Evolutionary conservation across 192 early-diverging fungal species (phyloP), one percentile per base, ranked within the genome.

Genomic region (Podila minutissima): DNA sequence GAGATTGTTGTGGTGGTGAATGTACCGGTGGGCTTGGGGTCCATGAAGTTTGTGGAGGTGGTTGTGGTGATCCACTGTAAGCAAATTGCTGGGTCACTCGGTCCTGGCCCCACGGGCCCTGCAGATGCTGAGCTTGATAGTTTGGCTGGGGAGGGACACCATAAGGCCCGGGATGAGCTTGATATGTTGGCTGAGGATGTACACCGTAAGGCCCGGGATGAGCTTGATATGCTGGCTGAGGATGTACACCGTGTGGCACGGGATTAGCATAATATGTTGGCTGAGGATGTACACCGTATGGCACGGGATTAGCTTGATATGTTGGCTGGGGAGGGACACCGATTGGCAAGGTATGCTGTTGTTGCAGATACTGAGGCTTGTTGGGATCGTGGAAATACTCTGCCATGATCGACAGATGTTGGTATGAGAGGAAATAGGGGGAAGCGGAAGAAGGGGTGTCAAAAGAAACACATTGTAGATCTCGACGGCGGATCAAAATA

Each of bases 71-170:
- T 62, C 61, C 61, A 62, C 61, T 62, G 33, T 62, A 38, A 62
- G 61, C 61, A 37, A 33, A 38, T 38, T 58, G 59, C 67, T 59
- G 35, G 22, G 26, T 8, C 68, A 32, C 46, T 57, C 32, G 62
- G 60, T 63, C 64, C 35, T 59, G 64, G 41, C 37, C 10, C 72
- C 72, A 66, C 37, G 48, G 28, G 57, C 17, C 41, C 29, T 65
- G 48, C 62, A 55, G 72, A 60, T 63, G 32, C 20, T 50, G 53
- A 48, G 57, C 51, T 51, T 65, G 63, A 59, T 65, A 66, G 2
- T 15, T 41, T 69, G 58, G 68, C 55, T 69, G 55, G 5, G 67
- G 67, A 35, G 37, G 67, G 22, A 53, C 67, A 59, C 64, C 28
- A 6, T 66, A 53, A 29, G 64, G 64, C 46, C 29, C 26, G 17